Percentiles rank a stretch among this genome's conserved stretches.
Conservation (phyloP, 352 stramenopile genomes). For the Phytophthora ohioensis region DNA sequence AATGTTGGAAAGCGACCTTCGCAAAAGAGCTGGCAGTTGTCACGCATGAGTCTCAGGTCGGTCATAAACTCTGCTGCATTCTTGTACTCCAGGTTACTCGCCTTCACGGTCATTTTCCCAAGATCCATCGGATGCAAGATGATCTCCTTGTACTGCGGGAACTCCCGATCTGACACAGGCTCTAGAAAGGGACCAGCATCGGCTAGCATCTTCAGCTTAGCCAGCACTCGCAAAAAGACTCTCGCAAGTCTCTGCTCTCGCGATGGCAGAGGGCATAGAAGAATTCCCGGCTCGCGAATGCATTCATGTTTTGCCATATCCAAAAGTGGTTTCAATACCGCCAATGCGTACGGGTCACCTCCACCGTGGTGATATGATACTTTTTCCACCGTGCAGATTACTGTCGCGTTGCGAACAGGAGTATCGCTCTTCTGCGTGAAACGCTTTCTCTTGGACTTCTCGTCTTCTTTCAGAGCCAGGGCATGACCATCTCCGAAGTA, state of each 20-base stretch:
- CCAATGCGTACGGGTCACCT: constrained; percentile 80
- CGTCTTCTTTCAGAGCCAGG: constrained; percentile 82
- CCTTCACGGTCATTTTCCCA: constrained; percentile 62
- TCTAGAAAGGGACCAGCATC: constrained; percentile 83
- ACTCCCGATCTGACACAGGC: constrained; percentile 81
- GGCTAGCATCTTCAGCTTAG: constrained; percentile 64
- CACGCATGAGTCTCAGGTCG: constrained; percentile 77
- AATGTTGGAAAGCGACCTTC: constrained; percentile 81
- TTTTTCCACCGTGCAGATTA: constrained; percentile 68
- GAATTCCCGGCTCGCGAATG: constrained; percentile 39
- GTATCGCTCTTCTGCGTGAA: constrained; percentile 79
- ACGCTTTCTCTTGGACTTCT: constrained; percentile 77
- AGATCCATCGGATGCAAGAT: constrained; percentile 82
- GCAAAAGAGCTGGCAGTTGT: constrained; percentile 85
- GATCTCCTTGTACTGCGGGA: constrained; percentile 88
- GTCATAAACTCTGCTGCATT: constrained; percentile 60
- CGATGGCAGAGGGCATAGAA: constrained; percentile 76
- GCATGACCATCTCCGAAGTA: constrained; percentile 87
- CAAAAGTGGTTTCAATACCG: constrained; percentile 54
- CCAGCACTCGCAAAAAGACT: constrained; percentile 68
- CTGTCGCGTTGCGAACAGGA: constrained; percentile 54
- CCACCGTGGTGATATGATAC: constrained; percentile 85
- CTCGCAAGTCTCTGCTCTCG: constrained; percentile 63
- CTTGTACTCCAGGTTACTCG: constrained; percentile 65
- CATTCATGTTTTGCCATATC: constrained; percentile 43